phyloP scores from a whole-genome alignment of 2,329 filamentous ascomycete species.

The Microsporum audouinii region DNA sequence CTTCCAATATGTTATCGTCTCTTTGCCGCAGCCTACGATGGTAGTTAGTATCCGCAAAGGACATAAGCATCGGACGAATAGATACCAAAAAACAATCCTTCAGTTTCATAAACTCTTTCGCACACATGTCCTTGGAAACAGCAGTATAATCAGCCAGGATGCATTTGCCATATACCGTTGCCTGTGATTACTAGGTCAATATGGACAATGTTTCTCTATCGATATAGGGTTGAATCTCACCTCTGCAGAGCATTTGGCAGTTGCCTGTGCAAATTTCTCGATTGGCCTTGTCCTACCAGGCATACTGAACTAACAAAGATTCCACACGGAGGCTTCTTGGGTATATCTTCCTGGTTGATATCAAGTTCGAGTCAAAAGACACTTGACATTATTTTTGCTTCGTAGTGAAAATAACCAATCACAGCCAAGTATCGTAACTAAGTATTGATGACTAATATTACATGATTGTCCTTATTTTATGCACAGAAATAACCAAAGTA shows the following conservation, averaged over 20 bases:
- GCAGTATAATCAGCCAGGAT: constrained; percentile 82
- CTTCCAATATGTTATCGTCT: constrained; percentile 27
- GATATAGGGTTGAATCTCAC: constrained; percentile 31
- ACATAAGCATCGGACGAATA: not conserved
- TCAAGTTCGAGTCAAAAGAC: not conserved
- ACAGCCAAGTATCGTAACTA: not conserved
- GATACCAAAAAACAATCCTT: constrained; percentile 78
- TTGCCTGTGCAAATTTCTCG: constrained; percentile 56
- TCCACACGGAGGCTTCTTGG: not conserved
- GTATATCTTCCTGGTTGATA: not conserved
- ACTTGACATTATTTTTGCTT: not conserved
- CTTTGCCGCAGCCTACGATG: constrained; percentile 41
- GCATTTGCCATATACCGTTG: constrained; percentile 79
- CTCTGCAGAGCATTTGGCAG: constrained; percentile 55
- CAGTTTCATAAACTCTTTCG: constrained; percentile 67
- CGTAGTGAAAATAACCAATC: not conserved
- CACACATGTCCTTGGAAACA: constrained; percentile 82
- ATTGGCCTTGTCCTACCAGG: constrained; percentile 49
- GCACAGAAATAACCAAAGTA: not conserved
- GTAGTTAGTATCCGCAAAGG: not conserved
- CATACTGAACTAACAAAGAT: constrained; percentile 24
- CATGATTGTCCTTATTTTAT: no score
- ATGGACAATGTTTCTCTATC: constrained; percentile 6
- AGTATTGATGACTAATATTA: not conserved
- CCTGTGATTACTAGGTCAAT: constrained; percentile 42